A percentile compares a stretch with the other conserved stretches of the same genome.
These are phyloP conservation scores for Linanthus parryae DNA, from an alignment of 148 eudicot species.

Conservation along the genomic window DNA sequence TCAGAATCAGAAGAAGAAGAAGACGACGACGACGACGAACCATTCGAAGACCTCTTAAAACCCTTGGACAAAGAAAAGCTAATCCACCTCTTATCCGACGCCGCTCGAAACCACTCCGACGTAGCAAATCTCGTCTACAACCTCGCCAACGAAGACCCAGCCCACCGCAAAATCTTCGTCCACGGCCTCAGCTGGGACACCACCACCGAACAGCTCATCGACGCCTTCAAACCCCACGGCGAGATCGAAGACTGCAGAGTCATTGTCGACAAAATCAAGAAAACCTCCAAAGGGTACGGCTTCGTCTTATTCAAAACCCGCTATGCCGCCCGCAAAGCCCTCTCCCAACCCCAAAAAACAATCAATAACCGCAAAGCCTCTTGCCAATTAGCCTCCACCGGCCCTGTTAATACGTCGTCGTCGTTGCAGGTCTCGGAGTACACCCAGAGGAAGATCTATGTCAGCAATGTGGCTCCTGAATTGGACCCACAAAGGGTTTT, in stretches of 20 bases:
- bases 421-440: conserved; percentile 51
- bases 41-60: conserved; percentile 60
- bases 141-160: conserved; percentile 69
- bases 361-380: conserved; percentile 67
- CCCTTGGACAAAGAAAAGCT: conserved; percentile 83
- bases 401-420: conserved; percentile 51
- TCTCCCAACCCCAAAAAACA: conserved; percentile 75
- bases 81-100: conserved; percentile 38
- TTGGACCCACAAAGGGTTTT: conserved; percentile 55
- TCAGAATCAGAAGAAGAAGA: conserved; percentile 6
- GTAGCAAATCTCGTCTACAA: conserved; percentile 30
- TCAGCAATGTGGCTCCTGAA: conserved; percentile 81
- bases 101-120: conserved; percentile 45
- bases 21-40: conserved; percentile 49
- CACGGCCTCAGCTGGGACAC: conserved; percentile 95
- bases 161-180: conserved; percentile 81
- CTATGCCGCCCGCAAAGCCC: conserved; percentile 55
- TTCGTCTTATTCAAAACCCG: conserved; percentile 70
- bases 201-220: conserved; percentile 48
- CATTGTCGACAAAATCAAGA: conserved; percentile 56
- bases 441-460: conserved; percentile 86
- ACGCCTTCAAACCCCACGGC: conserved; percentile 52
- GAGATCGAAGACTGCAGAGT: conserved; percentile 93
- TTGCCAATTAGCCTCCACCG: conserved; percentile 84
- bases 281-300: conserved; percentile 87